Conservation (phyloP, 192 early-diverging fungal genomes). For the Cladochytrium replicatum region DNA sequence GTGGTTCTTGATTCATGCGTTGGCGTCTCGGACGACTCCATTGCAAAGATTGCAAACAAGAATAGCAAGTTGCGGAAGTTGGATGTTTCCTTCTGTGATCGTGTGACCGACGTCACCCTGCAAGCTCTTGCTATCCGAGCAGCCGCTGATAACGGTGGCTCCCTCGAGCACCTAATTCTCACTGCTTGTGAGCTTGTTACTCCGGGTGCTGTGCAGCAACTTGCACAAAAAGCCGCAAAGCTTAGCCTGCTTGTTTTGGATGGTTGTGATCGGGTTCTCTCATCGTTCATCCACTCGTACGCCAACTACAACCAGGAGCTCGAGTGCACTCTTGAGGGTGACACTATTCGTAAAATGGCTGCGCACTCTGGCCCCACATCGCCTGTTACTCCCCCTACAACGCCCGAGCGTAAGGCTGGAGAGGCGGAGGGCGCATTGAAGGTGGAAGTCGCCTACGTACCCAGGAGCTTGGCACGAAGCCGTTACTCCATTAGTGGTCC, state of each 20-base stretch:
- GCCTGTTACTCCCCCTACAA: slow-evolving; percentile 18
- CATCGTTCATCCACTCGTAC: slow-evolving; percentile 24
- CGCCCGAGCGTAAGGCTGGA: slow-evolving; percentile 15
- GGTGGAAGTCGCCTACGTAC: slow-evolving; percentile 20
- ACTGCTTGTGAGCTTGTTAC: slow-evolving; percentile 32
- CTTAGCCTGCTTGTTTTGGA: slow-evolving; percentile 38
- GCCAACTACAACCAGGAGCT: slow-evolving; percentile 24
- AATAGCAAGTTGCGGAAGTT: slow-evolving; percentile 25
- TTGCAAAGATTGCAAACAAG: slow-evolving; percentile 27
- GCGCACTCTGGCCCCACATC: slow-evolving; percentile 4
- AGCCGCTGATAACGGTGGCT: slow-evolving; percentile 8
- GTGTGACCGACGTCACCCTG: slow-evolving; percentile 31
- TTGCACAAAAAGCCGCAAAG: slow-evolving; percentile 24
- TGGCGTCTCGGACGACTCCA: slow-evolving; percentile 27
- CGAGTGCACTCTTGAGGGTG: slow-evolving; percentile 37
- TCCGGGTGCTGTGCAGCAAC: slow-evolving; percentile 24
- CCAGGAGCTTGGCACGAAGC: too few species aligned
- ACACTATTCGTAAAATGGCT: slow-evolving; percentile 8
- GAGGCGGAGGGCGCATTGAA: too few species aligned
- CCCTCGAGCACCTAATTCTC: slow-evolving; percentile 32
- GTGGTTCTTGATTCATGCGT: slow-evolving; percentile 38
- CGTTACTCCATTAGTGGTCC: too few species aligned
- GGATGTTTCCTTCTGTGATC: slow-evolving; percentile 37
- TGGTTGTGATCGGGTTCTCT: slow-evolving; percentile 34
- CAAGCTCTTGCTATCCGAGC: slow-evolving; percentile 27